These are phyloP conservation scores for Thraustochytrium striatum DNA, from an alignment of 352 stramenopile genomes.

Conservation along the genomic window DNA sequence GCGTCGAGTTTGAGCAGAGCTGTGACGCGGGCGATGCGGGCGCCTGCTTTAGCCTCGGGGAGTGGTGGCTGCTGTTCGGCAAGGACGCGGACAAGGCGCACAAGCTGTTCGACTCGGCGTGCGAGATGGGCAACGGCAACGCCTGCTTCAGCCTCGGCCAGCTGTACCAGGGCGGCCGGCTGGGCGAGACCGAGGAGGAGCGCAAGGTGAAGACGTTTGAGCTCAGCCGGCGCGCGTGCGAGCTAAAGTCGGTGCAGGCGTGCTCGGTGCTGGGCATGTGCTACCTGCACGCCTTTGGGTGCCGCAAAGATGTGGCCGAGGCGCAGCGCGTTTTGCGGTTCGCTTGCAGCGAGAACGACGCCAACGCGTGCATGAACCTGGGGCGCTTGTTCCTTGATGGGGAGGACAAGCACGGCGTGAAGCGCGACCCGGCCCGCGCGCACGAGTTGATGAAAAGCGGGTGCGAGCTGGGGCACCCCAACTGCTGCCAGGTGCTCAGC, in stretches of 20 bases:
- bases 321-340: constrained; percentile 2
- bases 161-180: constrained; percentile 28
- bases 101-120: constrained; percentile 20
- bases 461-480: constrained; percentile 43
- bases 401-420: constrained; percentile 20
- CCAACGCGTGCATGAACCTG: constrained; percentile 33
- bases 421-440: constrained; percentile 3
- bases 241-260: constrained; percentile 6
- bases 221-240: constrained; percentile 29
- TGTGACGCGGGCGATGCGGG: constrained; percentile 22
- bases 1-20: constrained; percentile 41
- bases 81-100: constrained; percentile 25
- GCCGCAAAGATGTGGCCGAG: constrained; percentile 23
- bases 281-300: constrained; percentile 42
- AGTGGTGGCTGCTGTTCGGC: constrained; percentile 43
- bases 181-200: constrained; percentile 6
- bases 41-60: constrained; percentile 47
- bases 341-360: constrained; percentile 41
- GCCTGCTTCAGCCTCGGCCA: constrained; percentile 41
- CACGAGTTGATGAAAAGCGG: constrained; percentile 12
- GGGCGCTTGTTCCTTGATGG: constrained; percentile 37
- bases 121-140: constrained; percentile 24
- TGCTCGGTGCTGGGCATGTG: not conserved
- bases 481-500: constrained; percentile 40
- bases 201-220: constrained; percentile 43